phyloP scores from a whole-genome alignment of 139 green algal species.

The Picochlorum sp. region DNA sequence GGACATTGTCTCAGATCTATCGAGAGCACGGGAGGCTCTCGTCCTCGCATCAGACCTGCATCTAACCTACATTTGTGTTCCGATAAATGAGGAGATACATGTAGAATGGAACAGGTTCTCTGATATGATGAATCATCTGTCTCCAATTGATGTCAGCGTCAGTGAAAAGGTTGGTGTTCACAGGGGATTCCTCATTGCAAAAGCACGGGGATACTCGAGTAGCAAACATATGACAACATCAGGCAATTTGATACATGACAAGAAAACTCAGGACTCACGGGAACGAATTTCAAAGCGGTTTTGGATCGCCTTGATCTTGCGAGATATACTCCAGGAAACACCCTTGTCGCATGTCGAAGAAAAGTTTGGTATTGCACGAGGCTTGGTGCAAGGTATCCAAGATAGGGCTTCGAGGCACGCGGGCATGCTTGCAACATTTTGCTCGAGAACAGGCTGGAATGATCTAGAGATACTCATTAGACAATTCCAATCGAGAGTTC shows the following conservation, averaged over 20 bases:
- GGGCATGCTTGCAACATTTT: constrained; percentile 68
- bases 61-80: constrained; percentile 76
- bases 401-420: constrained; percentile 43
- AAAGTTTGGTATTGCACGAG: constrained; percentile 41
- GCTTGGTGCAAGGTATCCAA: constrained; percentile 34
- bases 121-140: constrained; percentile 9
- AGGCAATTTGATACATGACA: not conserved
- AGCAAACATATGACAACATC: too few relatives aligned
- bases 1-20: constrained; percentile 52
- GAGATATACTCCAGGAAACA: constrained; percentile 56
- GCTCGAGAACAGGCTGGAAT: constrained; percentile 59
- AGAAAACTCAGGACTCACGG: constrained; percentile 9
- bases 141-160: constrained; percentile 24
- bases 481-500: constrained; percentile 63
- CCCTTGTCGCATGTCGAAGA: constrained; percentile 28
- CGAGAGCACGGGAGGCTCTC: constrained; percentile 40
- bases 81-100: constrained; percentile 41
- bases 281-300: constrained; percentile 45
- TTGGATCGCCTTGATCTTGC: constrained; percentile 62
- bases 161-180: constrained; percentile 42
- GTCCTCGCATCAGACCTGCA: constrained; percentile 76
- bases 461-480: constrained; percentile 66
- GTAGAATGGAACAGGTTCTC: constrained; percentile 23
- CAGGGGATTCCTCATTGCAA: constrained; percentile 10
- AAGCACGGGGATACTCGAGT: constrained; percentile 1